Conservation (phyloP, 768 basidiomycete species). For the Rhizopogon salebrosus region DNA sequence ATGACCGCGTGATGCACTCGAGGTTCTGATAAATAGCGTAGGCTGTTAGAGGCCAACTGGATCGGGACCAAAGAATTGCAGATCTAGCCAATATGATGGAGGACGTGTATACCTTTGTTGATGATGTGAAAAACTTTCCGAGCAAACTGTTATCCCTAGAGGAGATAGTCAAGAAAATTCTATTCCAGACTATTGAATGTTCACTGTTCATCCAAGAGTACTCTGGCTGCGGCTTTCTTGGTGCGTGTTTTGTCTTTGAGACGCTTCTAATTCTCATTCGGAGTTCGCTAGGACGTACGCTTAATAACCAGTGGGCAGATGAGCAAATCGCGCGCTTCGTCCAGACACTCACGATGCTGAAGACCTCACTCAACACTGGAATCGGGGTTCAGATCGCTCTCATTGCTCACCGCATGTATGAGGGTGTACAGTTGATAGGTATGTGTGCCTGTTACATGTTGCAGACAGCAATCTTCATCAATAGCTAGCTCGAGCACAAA, state of each 20-base stretch:
- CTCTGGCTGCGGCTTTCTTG: conserved; percentile 27
- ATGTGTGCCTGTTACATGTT: not conserved
- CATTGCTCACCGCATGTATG: conserved; percentile 25
- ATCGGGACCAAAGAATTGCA: conserved; percentile 18
- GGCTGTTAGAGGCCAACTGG: conserved; percentile 25
- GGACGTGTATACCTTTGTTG: conserved; percentile 27
- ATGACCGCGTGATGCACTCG: not conserved
- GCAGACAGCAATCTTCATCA: not conserved
- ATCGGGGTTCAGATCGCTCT: conserved; percentile 18
- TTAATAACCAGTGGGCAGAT: conserved; percentile 16
- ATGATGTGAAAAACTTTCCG: conserved; percentile 21
- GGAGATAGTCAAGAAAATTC: conserved; percentile 18
- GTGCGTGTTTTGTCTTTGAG: conserved; percentile 10
- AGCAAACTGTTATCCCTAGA: conserved; percentile 24
- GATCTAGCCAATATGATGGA: conserved; percentile 26
- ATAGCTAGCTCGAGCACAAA: conserved; percentile 14
- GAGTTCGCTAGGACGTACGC: conserved; percentile 7
- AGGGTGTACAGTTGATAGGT: conserved; percentile 22
- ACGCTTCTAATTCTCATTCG: conserved; percentile 6
- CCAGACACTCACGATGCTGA: conserved; percentile 18
- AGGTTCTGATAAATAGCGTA: conserved; percentile 9
- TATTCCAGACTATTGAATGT: conserved; percentile 32
- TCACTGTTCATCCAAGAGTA: conserved; percentile 32
- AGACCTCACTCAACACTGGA: conserved; percentile 21
- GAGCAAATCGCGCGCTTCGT: conserved; percentile 16